A percentile compares a stretch with the other conserved stretches of the same genome.
These are phyloP conservation scores for Isoetes taiwanensis DNA, from an alignment of 75 land plant species.

Conservation along the genomic window DNA sequence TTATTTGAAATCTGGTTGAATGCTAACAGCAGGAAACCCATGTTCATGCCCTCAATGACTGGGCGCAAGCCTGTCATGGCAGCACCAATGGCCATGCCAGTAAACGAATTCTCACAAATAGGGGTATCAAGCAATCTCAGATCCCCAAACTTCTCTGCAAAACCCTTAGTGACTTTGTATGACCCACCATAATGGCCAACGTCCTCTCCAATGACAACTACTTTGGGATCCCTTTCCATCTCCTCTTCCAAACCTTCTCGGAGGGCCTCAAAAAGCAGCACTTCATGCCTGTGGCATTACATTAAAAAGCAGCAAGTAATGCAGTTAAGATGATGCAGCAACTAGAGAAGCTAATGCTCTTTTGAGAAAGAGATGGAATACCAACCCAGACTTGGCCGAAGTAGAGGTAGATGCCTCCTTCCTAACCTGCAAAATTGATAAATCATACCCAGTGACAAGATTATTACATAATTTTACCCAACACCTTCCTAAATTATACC, in stretches of 20 bases:
- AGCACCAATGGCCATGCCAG: slow-evolving; percentile 96
- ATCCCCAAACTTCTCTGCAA: slow-evolving; percentile 80
- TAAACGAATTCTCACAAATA: slow-evolving; percentile 94
- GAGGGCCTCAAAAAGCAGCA: slow-evolving; percentile 89
- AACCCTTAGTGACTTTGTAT: slow-evolving; percentile 90
- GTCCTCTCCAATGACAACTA: slow-evolving; percentile 92
- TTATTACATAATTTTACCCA: too few species aligned
- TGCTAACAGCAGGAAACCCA: slow-evolving; percentile 95
- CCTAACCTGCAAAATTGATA: too few species aligned
- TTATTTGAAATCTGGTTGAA: slow-evolving; percentile 95
- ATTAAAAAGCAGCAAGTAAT: too few species aligned
- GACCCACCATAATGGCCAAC: slow-evolving; percentile 99
- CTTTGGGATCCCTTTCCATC: slow-evolving; percentile 84
- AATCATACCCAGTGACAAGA: too few species aligned
- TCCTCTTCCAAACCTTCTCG: slow-evolving; percentile 93
- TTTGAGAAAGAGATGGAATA: too few species aligned
- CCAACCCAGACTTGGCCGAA: too few species aligned
- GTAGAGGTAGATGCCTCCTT: too few species aligned
- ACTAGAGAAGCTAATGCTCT: too few species aligned
- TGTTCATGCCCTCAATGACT: slow-evolving; percentile 93
- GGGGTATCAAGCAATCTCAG: slow-evolving; percentile 89
- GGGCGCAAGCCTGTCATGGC: slow-evolving; percentile 96
- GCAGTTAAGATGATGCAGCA: too few species aligned
- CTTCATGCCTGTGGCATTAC: slow-evolving; percentile 90
- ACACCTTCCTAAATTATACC: too few species aligned